A percentile compares a stretch with the other conserved stretches of the same genome.
Conservation (phyloP, 2,329 filamentous ascomycete genomes). For the Fusarium virguliforme region DNA sequence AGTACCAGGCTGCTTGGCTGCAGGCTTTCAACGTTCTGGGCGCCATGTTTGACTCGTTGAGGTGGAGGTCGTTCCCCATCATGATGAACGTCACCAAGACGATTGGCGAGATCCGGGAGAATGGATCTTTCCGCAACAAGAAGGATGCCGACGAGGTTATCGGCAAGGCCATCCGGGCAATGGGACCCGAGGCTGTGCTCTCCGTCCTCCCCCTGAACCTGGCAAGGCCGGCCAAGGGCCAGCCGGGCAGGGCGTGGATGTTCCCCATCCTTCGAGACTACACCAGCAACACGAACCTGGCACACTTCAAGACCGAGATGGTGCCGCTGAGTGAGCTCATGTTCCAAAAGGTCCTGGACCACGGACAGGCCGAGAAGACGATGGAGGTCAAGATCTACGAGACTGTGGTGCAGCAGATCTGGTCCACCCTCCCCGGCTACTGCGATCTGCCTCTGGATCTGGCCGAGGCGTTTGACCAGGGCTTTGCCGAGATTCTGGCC, state of each 20-base stretch:
- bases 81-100: constrained; percentile 82
- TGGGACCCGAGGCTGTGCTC: constrained; percentile 90
- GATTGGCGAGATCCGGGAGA: constrained; percentile 89
- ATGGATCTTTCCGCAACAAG: constrained; percentile 91
- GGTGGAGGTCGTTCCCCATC: constrained; percentile 87
- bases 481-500: constrained; percentile 90
- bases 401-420: constrained; percentile 94
- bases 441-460: constrained; percentile 92
- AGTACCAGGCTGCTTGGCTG: constrained; percentile 94
- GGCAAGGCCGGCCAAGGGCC: constrained; percentile 79
- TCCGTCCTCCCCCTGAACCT: constrained; percentile 90
- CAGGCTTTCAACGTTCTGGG: constrained; percentile 93
- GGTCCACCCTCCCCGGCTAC: constrained; percentile 94
- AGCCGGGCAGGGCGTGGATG: constrained; percentile 93
- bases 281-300: constrained; percentile 88
- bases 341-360: constrained; percentile 90
- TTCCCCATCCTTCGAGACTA: constrained; percentile 91
- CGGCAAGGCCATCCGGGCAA: constrained; percentile 87
- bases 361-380: constrained; percentile 87
- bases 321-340: constrained; percentile 91
- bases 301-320: constrained; percentile 88
- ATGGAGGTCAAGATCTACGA: constrained; percentile 99
- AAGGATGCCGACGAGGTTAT: constrained; percentile 95
- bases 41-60: constrained; percentile 88
- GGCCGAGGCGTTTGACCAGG: constrained; percentile 83